Conservation (phyloP, 345 rosid species). For the Triadica sebifera region DNA sequence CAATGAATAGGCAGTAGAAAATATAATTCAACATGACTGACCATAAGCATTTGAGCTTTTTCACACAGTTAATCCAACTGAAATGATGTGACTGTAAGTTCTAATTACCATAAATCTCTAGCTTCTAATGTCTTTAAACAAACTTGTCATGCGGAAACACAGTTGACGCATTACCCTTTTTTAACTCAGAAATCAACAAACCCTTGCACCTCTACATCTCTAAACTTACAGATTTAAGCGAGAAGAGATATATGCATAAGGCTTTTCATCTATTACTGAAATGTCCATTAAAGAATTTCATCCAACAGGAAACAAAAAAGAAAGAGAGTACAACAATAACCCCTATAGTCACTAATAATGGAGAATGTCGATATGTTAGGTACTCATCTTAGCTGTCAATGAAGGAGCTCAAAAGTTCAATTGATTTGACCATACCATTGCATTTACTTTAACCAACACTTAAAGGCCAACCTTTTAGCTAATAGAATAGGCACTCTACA, state of each 20-base stretch:
- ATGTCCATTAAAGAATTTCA: not conserved
- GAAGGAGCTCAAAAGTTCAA: not conserved
- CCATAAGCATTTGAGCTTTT: too few species aligned
- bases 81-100: not conserved
- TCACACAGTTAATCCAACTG: not conserved
- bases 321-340: not conserved
- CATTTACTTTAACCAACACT: slow-evolving; percentile 10
- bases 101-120: not conserved
- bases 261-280: not conserved
- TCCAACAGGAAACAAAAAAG: not conserved
- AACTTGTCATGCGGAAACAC: not conserved
- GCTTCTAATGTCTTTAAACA: not conserved
- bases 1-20: too few species aligned
- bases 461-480: not conserved
- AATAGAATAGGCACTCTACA: not conserved
- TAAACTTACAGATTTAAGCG: not conserved
- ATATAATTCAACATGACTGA: too few species aligned
- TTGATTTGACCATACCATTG: slow-evolving; percentile 1
- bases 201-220: too few species aligned
- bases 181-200: not conserved
- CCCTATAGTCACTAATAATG: not conserved
- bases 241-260: too few species aligned
- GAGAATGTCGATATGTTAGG: not conserved
- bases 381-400: slow-evolving; percentile 8
- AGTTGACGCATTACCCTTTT: not conserved